phyloP scores from a whole-genome alignment of 306 rosid genomes.

The Fagus sylvatica region DNA sequence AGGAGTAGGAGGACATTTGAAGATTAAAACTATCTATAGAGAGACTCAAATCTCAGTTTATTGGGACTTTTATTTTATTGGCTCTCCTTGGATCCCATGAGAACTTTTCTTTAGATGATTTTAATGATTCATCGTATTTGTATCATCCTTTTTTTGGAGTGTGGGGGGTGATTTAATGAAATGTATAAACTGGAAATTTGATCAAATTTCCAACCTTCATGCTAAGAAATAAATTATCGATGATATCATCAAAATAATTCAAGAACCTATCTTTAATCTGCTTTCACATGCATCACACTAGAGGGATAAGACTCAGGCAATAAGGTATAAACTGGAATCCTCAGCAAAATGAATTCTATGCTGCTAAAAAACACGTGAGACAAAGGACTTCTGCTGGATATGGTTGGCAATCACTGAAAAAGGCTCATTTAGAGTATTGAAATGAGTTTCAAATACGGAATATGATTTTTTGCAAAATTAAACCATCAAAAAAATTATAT shows the following conservation, averaged over 20 bases:
- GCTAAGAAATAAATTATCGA: background rate
- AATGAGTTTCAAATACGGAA: background rate
- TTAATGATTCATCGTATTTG: too few relatives aligned
- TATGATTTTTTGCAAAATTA: background rate
- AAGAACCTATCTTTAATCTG: background rate
- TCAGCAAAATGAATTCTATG: background rate
- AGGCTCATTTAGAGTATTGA: background rate
- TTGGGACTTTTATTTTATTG: too few relatives aligned
- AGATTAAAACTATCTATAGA: too few relatives aligned
- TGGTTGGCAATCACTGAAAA: background rate
- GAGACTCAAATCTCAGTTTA: too few relatives aligned
- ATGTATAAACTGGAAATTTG: too few relatives aligned
- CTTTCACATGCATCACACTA: background rate
- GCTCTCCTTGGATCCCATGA: too few relatives aligned
- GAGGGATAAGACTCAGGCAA: background rate
- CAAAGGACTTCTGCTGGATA: background rate
- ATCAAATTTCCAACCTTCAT: background rate
- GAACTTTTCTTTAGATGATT: too few relatives aligned
- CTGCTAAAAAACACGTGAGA: background rate
- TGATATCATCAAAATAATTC: background rate
- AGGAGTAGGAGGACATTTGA: too few relatives aligned
- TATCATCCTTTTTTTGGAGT: too few relatives aligned
- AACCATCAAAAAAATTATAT: background rate
- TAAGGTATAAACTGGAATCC: background rate
- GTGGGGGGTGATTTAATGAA: too few relatives aligned